Base-by-base conservation (phyloP, 108 stramenopile genomes). In the Nitzschia sp. region DNA sequence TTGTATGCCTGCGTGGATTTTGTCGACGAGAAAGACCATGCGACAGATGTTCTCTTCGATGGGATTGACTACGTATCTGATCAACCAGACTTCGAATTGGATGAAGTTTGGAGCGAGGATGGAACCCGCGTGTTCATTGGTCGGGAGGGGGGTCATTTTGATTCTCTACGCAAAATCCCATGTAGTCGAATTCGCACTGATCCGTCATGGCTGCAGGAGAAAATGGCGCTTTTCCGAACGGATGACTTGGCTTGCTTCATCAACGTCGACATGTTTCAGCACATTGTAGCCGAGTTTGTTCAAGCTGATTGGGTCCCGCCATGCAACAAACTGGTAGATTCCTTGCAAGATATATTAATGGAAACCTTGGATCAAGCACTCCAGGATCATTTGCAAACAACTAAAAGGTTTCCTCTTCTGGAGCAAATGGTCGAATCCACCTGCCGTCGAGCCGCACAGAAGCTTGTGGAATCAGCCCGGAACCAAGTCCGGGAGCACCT, bases 181-280 rank as follows among this genome's bases (percentile, higher is more conserved):
- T 53, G 78, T 16, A 44, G 72, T 21, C 63, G 71, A 34, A 62
- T 85, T 1, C 80, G 71, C 11, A 78, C 84, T 4, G 82, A 89
- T 59, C 84, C 87, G 13, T 72, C 74, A 13, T 89, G 87, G 87
- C 58, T 89, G 23, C 47, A 63, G 13, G 58, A 73, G 45, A 77
- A 85, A 64, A 85, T 89, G 57, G 53, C 63, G 23, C 26, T 72
- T 23, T 82, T 77, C 46, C 76, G 84, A 11, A 85, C 87, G 1
- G 84, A 89, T 58, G 82, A 89, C 32, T 71, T 89, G 50, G 73
- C 88, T 0, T 83, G 84, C 35, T 89, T 89, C 54, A 58, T 85
- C 30, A 89, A 85, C 64, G 85, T 81, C 13, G 72, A 89, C 56
- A 80, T 80, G 6, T 89, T 89, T 58, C 76, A 77, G 58, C 55